phyloP scores from a whole-genome alignment of 192 early-diverging fungal species.

The Hyaloraphidium curvatum region DNA sequence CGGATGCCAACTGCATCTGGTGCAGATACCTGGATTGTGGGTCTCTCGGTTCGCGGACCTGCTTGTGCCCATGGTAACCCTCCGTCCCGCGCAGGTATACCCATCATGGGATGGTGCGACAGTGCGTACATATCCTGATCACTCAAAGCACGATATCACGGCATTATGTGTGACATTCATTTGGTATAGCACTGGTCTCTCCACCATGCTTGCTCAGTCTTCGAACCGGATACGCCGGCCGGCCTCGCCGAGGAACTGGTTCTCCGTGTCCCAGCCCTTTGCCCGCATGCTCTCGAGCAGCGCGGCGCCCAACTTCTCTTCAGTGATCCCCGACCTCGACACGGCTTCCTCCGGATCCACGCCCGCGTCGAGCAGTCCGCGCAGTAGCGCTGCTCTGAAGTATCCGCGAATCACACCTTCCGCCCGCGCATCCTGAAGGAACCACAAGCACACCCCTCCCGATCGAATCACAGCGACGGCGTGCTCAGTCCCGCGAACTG shows the following conservation, averaged over 20 bases:
- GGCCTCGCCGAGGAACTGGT: slow-evolving; percentile 12
- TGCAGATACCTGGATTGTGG: slow-evolving; percentile 35
- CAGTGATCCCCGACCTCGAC: neutral
- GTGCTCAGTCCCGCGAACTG: slow-evolving; percentile 11
- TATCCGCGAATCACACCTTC: slow-evolving; percentile 37
- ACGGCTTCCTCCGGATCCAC: slow-evolving; percentile 11
- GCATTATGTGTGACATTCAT: neutral
- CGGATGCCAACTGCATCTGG: slow-evolving; percentile 24
- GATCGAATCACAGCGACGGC: slow-evolving; percentile 13
- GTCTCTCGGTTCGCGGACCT: neutral
- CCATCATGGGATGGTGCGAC: slow-evolving; percentile 32
- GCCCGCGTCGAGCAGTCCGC: slow-evolving; percentile 12
- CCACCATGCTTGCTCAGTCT: neutral
- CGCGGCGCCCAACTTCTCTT: slow-evolving; percentile 15
- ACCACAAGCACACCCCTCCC: slow-evolving; percentile 34
- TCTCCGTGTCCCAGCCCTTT: slow-evolving; percentile 30
- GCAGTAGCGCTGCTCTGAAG: slow-evolving; percentile 35
- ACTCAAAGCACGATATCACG: no score
- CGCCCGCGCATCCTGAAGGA: slow-evolving; percentile 21
- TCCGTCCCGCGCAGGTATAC: slow-evolving; percentile 12
- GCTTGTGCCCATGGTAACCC: neutral
- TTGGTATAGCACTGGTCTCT: neutral
- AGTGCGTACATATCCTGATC: no score
- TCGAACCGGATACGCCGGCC: neutral
- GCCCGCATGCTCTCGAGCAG: slow-evolving; percentile 16